Evolutionary conservation across 768 basidiomycete species (phyloP), one percentile per base, ranked within the genome.

Genomic region (Fibroporia radiculosa): DNA sequence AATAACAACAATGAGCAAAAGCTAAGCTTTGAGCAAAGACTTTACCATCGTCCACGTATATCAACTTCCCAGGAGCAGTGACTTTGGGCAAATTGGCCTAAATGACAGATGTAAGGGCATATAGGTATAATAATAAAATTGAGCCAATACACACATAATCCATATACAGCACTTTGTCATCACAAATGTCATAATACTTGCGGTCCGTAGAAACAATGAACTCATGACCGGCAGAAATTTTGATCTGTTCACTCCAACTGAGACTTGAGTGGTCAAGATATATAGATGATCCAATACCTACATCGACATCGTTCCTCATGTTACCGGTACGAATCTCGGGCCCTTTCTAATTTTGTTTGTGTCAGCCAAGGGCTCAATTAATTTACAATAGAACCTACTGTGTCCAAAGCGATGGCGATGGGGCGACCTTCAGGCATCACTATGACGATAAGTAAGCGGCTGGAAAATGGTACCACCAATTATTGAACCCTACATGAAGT

Each of bases 271-370:
- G 16, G 25, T 38, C 36, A 19, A 42, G n/a, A 32, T 23, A 32
- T n/a, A 16, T 14, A 27, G 2, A 34, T 42, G 36, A 26, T 25
- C 47, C 22, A 31, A 53, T 32, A 72, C 88, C 53, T 63, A 96
- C 92, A 60, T 99, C 96, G 52, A 74, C 72, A 63, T 78, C 77
- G 59, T 91, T 79, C 66, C 72, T 82, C 72, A 95, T 98, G 62
- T 92, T 59, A 46, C 96, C 96, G 34, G 96, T 98, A 51, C 96
- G 85, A 70, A 99, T 99, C 71, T 98, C 96, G 29, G 96, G 96
- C 46, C 96, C 96, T 90, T 99, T 99, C 91, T 93, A 56, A 23
- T 40, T n/a, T n/a, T n/a, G n/a, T n/a, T n/a, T n/a, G n/a, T n/a
- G n/a, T n/a, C n/a, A n/a, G n/a, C n/a, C n/a, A n/a, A n/a, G n/a